phyloP scores from a whole-genome alignment of 2,329 filamentous ascomycete species.

The Ceratocystis cacaofunesta region DNA sequence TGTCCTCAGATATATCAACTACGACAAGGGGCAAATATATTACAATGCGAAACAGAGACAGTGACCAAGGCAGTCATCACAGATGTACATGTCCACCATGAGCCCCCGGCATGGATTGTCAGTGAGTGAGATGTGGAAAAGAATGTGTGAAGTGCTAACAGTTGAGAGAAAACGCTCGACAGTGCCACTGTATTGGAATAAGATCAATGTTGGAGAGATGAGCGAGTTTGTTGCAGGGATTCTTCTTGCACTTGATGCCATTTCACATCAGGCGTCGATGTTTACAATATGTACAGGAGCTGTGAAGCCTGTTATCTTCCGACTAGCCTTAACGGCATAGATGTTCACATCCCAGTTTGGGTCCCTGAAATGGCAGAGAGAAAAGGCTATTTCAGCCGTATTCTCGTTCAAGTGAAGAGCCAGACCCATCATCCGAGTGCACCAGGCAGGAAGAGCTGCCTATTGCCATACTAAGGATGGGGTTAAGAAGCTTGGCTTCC shows the following conservation, averaged over 20 bases:
- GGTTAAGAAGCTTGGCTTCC: neutral
- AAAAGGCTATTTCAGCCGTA: neutral
- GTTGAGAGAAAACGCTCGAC: too few species aligned
- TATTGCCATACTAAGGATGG: neutral
- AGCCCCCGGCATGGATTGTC: too few species aligned
- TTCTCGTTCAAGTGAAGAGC: neutral
- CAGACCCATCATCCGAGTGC: neutral
- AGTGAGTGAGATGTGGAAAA: too few species aligned
- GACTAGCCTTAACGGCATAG: neutral
- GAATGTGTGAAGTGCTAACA: too few species aligned
- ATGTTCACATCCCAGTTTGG: neutral
- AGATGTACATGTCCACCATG: too few species aligned
- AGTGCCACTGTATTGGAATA: neutral
- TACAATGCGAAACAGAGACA: too few species aligned
- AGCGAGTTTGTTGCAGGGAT: neutral
- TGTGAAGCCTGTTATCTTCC: neutral
- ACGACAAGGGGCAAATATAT: too few species aligned
- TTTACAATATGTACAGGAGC: neutral
- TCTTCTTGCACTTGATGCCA: neutral
- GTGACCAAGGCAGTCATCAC: too few species aligned
- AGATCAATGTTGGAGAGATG: neutral
- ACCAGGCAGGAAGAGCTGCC: neutral
- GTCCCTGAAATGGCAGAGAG: neutral
- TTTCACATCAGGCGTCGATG: neutral
- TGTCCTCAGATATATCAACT: too few species aligned